These are phyloP conservation scores for Aspergillus hiratsukae DNA, from an alignment of 2,329 filamentous ascomycete genomes.

Conservation along the genomic window DNA sequence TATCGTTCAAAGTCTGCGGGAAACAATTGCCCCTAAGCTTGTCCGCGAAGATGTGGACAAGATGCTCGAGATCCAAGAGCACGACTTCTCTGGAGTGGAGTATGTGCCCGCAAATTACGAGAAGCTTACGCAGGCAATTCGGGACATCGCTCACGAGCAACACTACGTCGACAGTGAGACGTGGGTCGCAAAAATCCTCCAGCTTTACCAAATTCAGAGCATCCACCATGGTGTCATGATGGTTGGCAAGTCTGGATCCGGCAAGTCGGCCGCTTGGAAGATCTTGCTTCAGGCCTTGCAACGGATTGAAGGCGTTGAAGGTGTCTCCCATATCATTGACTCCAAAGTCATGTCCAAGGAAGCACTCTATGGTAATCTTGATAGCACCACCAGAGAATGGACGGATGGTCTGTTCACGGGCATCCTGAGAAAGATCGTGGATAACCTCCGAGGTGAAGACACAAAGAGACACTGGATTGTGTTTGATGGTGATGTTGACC, in stretches of 20 bases:
- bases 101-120: constrained; percentile 87
- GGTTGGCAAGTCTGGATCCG: constrained; percentile 96
- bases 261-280: constrained; percentile 94
- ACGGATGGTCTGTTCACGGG: constrained; percentile 98
- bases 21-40: constrained; percentile 96
- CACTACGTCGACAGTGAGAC: constrained; percentile 86
- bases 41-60: constrained; percentile 87
- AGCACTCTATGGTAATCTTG: constrained; percentile 88
- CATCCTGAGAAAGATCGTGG: constrained; percentile 95
- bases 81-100: constrained; percentile 86
- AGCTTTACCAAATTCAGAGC: constrained; percentile 95
- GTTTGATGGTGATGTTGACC: constrained; percentile 97
- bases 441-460: constrained; percentile 96
- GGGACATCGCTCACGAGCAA: constrained; percentile 74
- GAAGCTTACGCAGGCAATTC: constrained; percentile 74
- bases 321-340: constrained; percentile 95
- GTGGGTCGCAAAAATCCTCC: constrained; percentile 96
- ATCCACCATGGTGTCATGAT: constrained; percentile 99
- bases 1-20: constrained; percentile 94
- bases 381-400: constrained; percentile 97
- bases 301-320: constrained; percentile 83
- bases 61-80: constrained; percentile 76
- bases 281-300: constrained; percentile 87
- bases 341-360: constrained; percentile 99
- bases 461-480: constrained; percentile 98